phyloP scores from a whole-genome alignment of 257 asterid genomes.

The Lithospermum erythrorhizon region DNA sequence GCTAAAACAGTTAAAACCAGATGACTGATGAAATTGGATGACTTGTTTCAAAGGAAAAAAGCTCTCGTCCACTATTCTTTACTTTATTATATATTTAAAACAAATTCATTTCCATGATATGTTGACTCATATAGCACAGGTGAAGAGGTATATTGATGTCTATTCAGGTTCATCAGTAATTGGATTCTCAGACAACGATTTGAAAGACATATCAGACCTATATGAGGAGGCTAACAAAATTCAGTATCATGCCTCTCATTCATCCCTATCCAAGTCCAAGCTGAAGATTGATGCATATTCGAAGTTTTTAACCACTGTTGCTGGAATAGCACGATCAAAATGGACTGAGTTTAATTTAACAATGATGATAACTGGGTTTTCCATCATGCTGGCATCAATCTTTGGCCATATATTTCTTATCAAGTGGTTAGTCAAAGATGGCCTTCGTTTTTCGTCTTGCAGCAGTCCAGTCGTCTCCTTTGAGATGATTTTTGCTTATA shows the following conservation, averaged over 20 bases:
- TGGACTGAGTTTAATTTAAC: constrained; percentile 92
- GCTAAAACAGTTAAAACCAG: neutral
- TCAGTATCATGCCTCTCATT: constrained; percentile 19
- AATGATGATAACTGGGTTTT: constrained; percentile 75
- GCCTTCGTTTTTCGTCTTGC: constrained; percentile 21
- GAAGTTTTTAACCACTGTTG: constrained; percentile 59
- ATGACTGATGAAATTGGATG: neutral
- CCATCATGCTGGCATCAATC: constrained; percentile 59
- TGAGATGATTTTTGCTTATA: constrained; percentile 40
- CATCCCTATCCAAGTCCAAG: constrained; percentile 32
- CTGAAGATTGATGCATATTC: constrained; percentile 64
- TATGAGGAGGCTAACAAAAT: constrained; percentile 65
- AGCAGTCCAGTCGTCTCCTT: constrained; percentile 28
- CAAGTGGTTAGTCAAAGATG: constrained; percentile 48
- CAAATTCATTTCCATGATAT: neutral
- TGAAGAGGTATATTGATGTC: constrained; percentile 86
- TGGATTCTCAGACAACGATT: constrained; percentile 84
- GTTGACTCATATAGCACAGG: constrained; percentile 43
- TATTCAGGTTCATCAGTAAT: constrained; percentile 84
- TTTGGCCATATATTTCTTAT: constrained; percentile 41
- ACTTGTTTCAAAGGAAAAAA: neutral
- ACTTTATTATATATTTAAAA: neutral
- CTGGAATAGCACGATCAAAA: constrained; percentile 84
- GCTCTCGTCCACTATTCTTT: neutral
- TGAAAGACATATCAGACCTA: constrained; percentile 51